phyloP scores from a whole-genome alignment of 2,329 filamentous ascomycete genomes.

The Alternaria panax region DNA sequence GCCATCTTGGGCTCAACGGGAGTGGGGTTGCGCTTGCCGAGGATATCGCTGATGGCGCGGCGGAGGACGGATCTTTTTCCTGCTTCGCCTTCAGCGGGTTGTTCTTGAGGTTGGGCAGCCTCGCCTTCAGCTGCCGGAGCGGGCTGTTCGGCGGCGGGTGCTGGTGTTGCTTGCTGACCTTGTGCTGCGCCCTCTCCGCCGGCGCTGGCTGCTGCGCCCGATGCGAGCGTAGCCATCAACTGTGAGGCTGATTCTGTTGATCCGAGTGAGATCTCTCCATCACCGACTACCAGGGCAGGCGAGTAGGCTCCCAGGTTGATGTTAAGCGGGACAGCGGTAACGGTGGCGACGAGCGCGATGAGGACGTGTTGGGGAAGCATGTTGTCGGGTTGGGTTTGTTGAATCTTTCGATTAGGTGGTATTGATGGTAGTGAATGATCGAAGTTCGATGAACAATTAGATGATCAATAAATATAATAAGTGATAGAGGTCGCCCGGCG shows the following conservation, averaged over 20 bases:
- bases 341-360: slow-evolving; percentile 45
- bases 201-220: slow-evolving; percentile 46
- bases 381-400: slow-evolving; percentile 29
- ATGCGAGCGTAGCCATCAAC: slow-evolving; percentile 56
- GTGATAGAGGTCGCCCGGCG: slow-evolving; percentile 42
- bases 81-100: slow-evolving; percentile 38
- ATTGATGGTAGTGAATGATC: slow-evolving; percentile 3
- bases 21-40: slow-evolving; percentile 38
- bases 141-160: slow-evolving; percentile 9
- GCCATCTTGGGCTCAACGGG: slow-evolving; percentile 36
- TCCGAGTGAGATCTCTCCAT: slow-evolving; percentile 61
- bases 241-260: slow-evolving; percentile 52
- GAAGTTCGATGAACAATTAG: slow-evolving; percentile 11
- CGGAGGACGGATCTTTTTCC: slow-evolving; percentile 37
- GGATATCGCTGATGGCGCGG: slow-evolving; percentile 35
- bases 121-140: slow-evolving; percentile 14
- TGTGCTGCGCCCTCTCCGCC: slow-evolving; percentile 24
- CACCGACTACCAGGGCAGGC: slow-evolving; percentile 62
- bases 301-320: slow-evolving; percentile 63
- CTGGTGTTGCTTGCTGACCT: slow-evolving; percentile 24
- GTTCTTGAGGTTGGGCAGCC: slow-evolving; percentile 20
- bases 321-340: slow-evolving; percentile 57
- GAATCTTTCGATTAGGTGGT: slow-evolving; percentile 26
- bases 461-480: slow-evolving; percentile 26
- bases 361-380: slow-evolving; percentile 51